Percentiles rank a stretch among this genome's conserved stretches.
Conservation (phyloP, 768 basidiomycete genomes). For the Amanita brunnescens region DNA sequence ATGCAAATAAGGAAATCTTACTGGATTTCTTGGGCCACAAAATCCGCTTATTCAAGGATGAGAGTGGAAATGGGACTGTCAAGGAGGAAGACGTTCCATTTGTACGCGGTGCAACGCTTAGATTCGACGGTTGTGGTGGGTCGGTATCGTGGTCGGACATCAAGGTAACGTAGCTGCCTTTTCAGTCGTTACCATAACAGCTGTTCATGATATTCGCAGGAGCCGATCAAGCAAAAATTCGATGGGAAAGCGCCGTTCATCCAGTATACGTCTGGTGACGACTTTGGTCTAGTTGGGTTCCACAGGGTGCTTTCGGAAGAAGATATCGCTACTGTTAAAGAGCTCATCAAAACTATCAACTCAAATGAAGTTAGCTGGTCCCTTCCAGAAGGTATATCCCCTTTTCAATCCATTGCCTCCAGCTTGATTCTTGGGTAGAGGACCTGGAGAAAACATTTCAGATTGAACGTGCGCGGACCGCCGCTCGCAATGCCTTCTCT, state of each 20-base stretch:
- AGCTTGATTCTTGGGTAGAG: conserved; percentile 32
- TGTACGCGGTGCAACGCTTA: conserved; percentile 44
- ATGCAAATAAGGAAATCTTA: conserved; percentile 45
- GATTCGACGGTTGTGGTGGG: conserved; percentile 50
- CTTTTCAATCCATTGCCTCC: not conserved
- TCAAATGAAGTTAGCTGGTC: conserved; percentile 59
- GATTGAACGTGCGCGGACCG: conserved; percentile 62
- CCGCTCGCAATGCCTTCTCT: conserved; percentile 44
- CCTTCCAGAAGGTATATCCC: conserved; percentile 41
- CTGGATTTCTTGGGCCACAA: conserved; percentile 71
- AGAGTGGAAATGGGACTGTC: conserved; percentile 54
- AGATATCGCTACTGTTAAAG: conserved; percentile 61
- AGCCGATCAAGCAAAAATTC: conserved; percentile 41
- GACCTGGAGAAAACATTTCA: conserved; percentile 66
- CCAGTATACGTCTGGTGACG: conserved; percentile 37
- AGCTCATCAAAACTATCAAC: conserved; percentile 55
- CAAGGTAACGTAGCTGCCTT: conserved; percentile 26
- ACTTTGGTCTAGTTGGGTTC: conserved; percentile 47
- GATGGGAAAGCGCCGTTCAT: conserved; percentile 43
- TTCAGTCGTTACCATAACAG: not conserved
- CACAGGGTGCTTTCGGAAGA: conserved; percentile 65
- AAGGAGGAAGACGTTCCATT: conserved; percentile 51
- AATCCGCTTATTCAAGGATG: conserved; percentile 53
- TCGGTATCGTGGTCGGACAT: conserved; percentile 40
- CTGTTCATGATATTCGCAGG: conserved; percentile 18